Percentiles rank a stretch among this genome's conserved stretches.
phyloP scores from a whole-genome alignment of 805 yeast species.

The Sugiyamaella lignohabitans region DNA sequence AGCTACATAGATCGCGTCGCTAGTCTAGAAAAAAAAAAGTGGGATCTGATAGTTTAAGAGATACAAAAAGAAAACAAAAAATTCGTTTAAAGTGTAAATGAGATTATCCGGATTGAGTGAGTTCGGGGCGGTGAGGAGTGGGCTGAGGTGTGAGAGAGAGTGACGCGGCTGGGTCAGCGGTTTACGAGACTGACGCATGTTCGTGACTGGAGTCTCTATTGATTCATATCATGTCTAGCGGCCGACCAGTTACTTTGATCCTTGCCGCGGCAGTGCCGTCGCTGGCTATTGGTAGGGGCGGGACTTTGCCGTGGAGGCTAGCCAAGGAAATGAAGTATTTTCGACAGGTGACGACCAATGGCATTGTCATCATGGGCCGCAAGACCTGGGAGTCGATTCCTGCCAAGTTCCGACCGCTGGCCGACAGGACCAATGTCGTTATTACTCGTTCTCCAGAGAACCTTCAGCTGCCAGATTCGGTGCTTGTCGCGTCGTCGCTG shows the following conservation, averaged over 20 bases:
- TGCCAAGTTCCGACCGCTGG: conserved; percentile 70
- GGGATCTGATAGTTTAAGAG: too few species aligned
- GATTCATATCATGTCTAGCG: neutral
- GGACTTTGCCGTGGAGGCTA: conserved; percentile 82
- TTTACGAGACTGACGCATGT: too few species aligned
- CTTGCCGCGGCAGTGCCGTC: conserved; percentile 83
- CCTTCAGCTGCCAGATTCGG: conserved; percentile 22
- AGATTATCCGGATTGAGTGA: too few species aligned
- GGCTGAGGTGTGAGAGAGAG: too few species aligned
- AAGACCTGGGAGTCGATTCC: conserved; percentile 97
- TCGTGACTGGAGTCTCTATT: too few species aligned
- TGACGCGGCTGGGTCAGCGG: too few species aligned
- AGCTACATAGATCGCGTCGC: too few species aligned
- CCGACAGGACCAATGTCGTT: conserved; percentile 66
- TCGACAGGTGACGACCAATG: conserved; percentile 56
- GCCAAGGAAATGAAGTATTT: conserved; percentile 82
- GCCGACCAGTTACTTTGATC: conserved; percentile 44
- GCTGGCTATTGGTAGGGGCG: conserved; percentile 78
- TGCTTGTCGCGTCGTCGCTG: conserved; percentile 38
- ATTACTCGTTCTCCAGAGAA: conserved; percentile 44
- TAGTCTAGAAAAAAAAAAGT: too few species aligned
- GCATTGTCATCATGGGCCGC: conserved; percentile 83
- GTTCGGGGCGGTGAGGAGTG: too few species aligned
- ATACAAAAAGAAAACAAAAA: too few species aligned
- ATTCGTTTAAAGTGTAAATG: too few species aligned